Evolutionary conservation across 176 grass and related monocot genomes (phyloP), one percentile per base, ranked within the genome.

Genomic region (Paspalum notatum): DNA sequence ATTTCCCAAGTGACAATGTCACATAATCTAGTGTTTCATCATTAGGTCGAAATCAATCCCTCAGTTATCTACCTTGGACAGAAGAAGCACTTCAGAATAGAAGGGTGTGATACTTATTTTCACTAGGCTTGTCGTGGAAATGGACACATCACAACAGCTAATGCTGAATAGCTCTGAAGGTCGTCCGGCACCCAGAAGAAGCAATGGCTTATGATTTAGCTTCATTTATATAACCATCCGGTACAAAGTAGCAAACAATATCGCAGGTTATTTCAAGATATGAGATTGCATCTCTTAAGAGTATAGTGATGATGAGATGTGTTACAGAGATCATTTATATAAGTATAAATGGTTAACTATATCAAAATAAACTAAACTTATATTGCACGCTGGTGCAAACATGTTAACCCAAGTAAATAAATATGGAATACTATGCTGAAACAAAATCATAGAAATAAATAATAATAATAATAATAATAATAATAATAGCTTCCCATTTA

Each of bases 401-500:
- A 65, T 12, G 72, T 69, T 37, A 61, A 62, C 15, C 7, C 62
- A 62, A 21, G 44, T 68, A 60, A 37, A 60, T 24, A 70, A 60
- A 11, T 32, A 75, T 37, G 41, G 51, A 63, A 46, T 69, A 59
- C n/a, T 84, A 62, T 81, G 53, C n/a, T 54, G 54, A 53, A 69
- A 85, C 24, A 21, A 45, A 88, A 84, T 75, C 8, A 59, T 24
- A 81, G 13, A 78, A 60, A 5, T 40, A 53, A 79, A n/a, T n/a
- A 74, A 5, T 40, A 69, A 87, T 66, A 61, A 87, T 66, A 61
- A 52, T 16, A 81, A n/a, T n/a, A 74, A 5, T 40, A 69, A 87
- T 66, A 61, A 87, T 66, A 61, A 52, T 16, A 81, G 22, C 69
- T 84, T 50, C 78, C 9, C 44, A 44, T 89, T 75, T 80, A 89